Percentiles rank a stretch among this genome's conserved stretches.
These are phyloP conservation scores for Groenewaldozyma salmanticensis DNA, from an alignment of 805 yeast species.

Conservation along the genomic window DNA sequence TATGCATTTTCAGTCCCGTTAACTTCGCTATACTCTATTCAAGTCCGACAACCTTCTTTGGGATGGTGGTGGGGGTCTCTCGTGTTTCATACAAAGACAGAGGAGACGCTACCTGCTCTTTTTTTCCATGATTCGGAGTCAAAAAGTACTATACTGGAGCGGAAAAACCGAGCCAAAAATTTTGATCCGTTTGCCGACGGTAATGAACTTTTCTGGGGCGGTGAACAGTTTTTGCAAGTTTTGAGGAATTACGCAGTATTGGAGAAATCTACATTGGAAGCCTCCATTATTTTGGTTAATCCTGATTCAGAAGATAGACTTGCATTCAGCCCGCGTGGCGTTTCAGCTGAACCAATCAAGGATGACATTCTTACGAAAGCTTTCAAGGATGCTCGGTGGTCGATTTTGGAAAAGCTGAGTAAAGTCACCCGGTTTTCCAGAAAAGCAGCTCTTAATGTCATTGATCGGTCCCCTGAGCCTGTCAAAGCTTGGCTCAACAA, in stretches of 20 bases:
- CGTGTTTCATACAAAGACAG: conserved; percentile 53
- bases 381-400: conserved; percentile 73
- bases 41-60: conserved; percentile 69
- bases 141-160: conserved; percentile 59
- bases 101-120: conserved; percentile 63
- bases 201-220: conserved; percentile 79
- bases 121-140: conserved; percentile 90
- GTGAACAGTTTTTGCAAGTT: conserved; percentile 56
- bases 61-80: conserved; percentile 94
- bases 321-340: conserved; percentile 43
- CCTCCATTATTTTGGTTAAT: conserved; percentile 63
- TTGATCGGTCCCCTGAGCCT: conserved; percentile 46
- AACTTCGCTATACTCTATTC: conserved; percentile 61
- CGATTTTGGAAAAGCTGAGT: conserved; percentile 74
- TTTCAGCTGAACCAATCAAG: conserved; percentile 23
- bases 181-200: conserved; percentile 61
- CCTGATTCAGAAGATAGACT: conserved; percentile 61
- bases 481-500: conserved; percentile 52
- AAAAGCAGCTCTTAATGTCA: conserved; percentile 51
- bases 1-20: conserved; percentile 62
- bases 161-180: conserved; percentile 46
- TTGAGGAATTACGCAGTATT: conserved; percentile 48
- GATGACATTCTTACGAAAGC: conserved; percentile 35
- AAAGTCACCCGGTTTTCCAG: conserved; percentile 57
- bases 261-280: conserved; percentile 62